Percentiles rank a stretch among this genome's conserved stretches.
Conservation (phyloP, 345 rosid species). For the Alliaria petiolata region DNA sequence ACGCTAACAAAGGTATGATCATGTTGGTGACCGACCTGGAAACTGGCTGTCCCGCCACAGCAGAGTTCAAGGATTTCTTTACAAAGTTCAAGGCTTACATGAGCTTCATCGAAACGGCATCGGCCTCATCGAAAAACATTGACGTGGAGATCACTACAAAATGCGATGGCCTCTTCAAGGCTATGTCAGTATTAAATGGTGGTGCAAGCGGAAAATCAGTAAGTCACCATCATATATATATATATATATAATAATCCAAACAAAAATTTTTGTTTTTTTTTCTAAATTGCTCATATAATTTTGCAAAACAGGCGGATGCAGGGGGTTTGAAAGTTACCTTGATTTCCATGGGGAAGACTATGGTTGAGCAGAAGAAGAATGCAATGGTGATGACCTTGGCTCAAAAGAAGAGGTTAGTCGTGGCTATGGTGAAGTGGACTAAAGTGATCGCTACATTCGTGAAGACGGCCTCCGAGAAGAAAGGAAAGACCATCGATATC, state of each 20-base stretch:
- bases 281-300: background rate
- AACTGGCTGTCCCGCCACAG: background rate
- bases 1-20: slow-evolving; percentile 13
- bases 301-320: slow-evolving; percentile 12
- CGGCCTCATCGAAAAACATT: background rate
- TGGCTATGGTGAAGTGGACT: slow-evolving; percentile 22
- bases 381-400: background rate
- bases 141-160: slow-evolving; percentile 2
- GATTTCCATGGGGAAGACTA: slow-evolving; percentile 20
- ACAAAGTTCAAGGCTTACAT: slow-evolving; percentile 15
- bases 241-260: too few species aligned
- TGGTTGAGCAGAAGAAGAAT: slow-evolving; percentile 16
- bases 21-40: background rate
- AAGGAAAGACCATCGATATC: slow-evolving; percentile 21
- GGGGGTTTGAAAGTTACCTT: slow-evolving; percentile 10
- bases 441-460: slow-evolving; percentile 4
- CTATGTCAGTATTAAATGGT: slow-evolving; percentile 11
- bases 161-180: background rate
- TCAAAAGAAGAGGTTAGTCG: slow-evolving; percentile 1
- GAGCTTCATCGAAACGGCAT: background rate
- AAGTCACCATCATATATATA: background rate
- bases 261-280: too few species aligned
- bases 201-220: slow-evolving; percentile 19
- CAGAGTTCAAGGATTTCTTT: slow-evolving; percentile 24
- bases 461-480: slow-evolving; percentile 15